Percentiles rank a stretch among this genome's conserved stretches.
phyloP scores from a whole-genome alignment of 306 rosid genomes.

The Acacia confusa region DNA sequence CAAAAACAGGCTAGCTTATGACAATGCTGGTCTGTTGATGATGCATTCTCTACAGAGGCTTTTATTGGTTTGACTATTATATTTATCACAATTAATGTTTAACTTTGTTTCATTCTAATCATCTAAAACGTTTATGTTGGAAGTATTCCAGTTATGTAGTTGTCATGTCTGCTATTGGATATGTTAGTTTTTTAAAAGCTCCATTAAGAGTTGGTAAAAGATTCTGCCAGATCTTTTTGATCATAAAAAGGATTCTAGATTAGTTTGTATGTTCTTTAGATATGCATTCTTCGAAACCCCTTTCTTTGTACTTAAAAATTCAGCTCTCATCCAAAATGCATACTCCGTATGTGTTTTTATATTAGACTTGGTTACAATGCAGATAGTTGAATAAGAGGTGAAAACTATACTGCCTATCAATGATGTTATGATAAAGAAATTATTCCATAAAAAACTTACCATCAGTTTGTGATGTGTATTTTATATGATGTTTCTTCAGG shows the following conservation, averaged over 20 bases:
- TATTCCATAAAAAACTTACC: not conserved
- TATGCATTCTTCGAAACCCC: not conserved
- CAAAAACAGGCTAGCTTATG: not conserved
- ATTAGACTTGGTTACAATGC: not conserved
- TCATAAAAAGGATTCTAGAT: not conserved
- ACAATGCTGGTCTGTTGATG: not conserved
- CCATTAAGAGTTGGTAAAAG: not conserved
- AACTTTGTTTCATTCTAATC: not conserved
- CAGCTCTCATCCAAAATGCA: not conserved
- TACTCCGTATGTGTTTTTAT: not conserved
- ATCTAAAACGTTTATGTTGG: not conserved
- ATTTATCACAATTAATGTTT: not conserved
- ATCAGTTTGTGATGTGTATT: slow-evolving; percentile 15
- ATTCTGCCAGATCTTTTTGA: not conserved
- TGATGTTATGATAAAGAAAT: not conserved
- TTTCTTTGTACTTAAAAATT: not conserved
- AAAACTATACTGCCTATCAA: not conserved
- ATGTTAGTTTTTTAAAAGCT: not conserved
- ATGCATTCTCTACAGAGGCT: slow-evolving; percentile 7
- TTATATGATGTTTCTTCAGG: slow-evolving; percentile 46
- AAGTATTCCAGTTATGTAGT: not conserved
- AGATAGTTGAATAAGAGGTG: not conserved
- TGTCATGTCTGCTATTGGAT: not conserved
- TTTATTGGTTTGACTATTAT: not conserved
- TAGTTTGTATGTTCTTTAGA: not conserved